phyloP scores from a whole-genome alignment of 1,139 yeast genomes.

The Candida sp. region DNA sequence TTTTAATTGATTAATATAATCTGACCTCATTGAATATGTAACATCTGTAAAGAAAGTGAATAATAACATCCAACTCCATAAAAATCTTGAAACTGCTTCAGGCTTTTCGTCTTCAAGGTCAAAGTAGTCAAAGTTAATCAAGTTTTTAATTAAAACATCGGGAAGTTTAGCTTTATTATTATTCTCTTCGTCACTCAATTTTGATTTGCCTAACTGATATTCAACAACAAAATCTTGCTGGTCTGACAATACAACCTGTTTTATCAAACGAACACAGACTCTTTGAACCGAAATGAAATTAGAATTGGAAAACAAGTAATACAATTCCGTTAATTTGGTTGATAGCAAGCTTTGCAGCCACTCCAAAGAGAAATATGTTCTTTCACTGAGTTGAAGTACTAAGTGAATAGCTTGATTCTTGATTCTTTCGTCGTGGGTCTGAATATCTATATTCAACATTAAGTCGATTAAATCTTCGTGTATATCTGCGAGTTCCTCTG shows the following conservation, averaged over 20 bases:
- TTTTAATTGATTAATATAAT: constrained; percentile 57
- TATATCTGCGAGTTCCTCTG: constrained; percentile 11
- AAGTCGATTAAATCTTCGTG: constrained; percentile 40
- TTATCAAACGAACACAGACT: constrained; percentile 33
- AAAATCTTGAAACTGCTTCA: constrained; percentile 36
- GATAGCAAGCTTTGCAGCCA: constrained; percentile 10
- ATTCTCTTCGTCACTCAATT: constrained; percentile 14
- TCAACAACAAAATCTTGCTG: constrained; percentile 64
- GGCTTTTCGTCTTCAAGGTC: constrained; percentile 27
- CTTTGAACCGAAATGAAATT: constrained; percentile 29
- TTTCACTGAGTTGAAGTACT: constrained; percentile 28
- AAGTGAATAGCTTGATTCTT: constrained; percentile 30
- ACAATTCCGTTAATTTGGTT: constrained; percentile 15
- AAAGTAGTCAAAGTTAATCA: constrained; percentile 4
- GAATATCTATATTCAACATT: constrained; percentile 23
- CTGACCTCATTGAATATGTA: constrained; percentile 60
- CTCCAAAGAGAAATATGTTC: constrained; percentile 11
- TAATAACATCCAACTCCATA: constrained; percentile 72
- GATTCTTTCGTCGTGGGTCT: constrained; percentile 9
- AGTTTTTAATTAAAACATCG: constrained; percentile 22
- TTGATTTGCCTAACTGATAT: constrained; percentile 46
- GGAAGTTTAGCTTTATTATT: constrained; percentile 31
- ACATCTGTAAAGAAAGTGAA: constrained; percentile 64
- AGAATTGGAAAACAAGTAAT: constrained; percentile 17
- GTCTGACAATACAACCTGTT: constrained; percentile 25